Base-by-base conservation (phyloP, 2,329 filamentous ascomycete genomes). In the Paecilomyces dactylethromorphus region DNA sequence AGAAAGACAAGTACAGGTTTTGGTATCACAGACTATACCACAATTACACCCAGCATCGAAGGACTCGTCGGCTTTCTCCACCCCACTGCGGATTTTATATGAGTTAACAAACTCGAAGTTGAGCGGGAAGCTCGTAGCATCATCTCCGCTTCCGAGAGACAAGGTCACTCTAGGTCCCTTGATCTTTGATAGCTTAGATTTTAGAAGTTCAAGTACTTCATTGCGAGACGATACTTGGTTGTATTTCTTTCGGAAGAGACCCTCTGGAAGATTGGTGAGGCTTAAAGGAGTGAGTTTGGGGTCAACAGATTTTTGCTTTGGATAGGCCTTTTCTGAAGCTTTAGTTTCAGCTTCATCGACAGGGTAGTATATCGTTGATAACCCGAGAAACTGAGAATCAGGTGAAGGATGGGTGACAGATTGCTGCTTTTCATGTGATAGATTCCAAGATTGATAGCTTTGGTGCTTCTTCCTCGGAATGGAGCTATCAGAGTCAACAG, bases 31-130 rank as follows among this genome's bases (percentile, higher is more conserved):
- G 5, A 61, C 55, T 0, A 29, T 56, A 4, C 33, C 53, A 53
- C 75, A 77, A 10, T 61, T 55, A 58, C 75, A 77, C 2, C 74
- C 74, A 0, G 59, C 64, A 31, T 69, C 67, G 51, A 76, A 77
- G 3, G 62, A 69, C 5, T 68, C 60, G 0, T 62, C 59, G 1
- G 70, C 67, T 0, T 58, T 64, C 1, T 59, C 53, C 2, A 76
- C 73, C 0, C 71, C 73, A 5, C 71, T 62, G 0, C 68, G 68
- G 3, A 76, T 58, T 39, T 71, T 71, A 55, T 77, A 76, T 1
- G 64, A 57, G 33, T 74, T 72, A 2, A 74, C 62, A 15, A 77
- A 77, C n/a, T 73, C 70, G 56, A 77, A 76, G 49, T 74, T 74
- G 0, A 68, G 58, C 0, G 67, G 66, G 11, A 72, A 65, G 1